Conservation (phyloP, 768 basidiomycete genomes). For the Lyophyllum decastes region DNA sequence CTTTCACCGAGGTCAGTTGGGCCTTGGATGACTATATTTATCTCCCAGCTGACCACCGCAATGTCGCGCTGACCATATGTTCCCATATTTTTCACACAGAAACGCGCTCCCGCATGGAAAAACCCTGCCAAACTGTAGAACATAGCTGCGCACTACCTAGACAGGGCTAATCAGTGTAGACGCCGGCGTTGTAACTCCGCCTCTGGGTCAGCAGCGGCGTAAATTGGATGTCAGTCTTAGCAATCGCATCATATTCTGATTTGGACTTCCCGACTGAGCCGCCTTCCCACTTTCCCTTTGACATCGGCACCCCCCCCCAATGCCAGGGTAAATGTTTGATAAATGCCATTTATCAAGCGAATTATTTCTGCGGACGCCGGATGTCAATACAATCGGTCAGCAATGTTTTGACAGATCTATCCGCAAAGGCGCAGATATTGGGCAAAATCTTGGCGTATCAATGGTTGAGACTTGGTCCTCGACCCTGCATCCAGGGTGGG, state of each 20-base stretch:
- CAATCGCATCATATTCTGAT: background rate
- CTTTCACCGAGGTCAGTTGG: constrained; percentile 61
- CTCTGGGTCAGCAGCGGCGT: background rate
- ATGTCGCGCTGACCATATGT: background rate
- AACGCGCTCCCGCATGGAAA: constrained; percentile 52
- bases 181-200: background rate
- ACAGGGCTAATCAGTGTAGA: background rate
- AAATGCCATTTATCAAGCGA: background rate
- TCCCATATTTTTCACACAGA: constrained; percentile 20
- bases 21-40: background rate
- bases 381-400: background rate
- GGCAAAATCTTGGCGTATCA: background rate
- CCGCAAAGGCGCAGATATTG: constrained; percentile 5
- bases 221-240: background rate
- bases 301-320: background rate
- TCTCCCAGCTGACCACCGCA: background rate
- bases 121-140: constrained; percentile 57
- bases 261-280: background rate
- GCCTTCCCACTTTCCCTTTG: background rate
- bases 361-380: background rate
- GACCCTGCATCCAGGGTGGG: too few species aligned
- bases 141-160: background rate
- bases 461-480: background rate
- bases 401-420: background rate
- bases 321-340: background rate